Percentiles rank a stretch among this genome's conserved stretches.
phyloP scores from a whole-genome alignment of 2,329 filamentous ascomycete species.

The Cercospora brassicicola region DNA sequence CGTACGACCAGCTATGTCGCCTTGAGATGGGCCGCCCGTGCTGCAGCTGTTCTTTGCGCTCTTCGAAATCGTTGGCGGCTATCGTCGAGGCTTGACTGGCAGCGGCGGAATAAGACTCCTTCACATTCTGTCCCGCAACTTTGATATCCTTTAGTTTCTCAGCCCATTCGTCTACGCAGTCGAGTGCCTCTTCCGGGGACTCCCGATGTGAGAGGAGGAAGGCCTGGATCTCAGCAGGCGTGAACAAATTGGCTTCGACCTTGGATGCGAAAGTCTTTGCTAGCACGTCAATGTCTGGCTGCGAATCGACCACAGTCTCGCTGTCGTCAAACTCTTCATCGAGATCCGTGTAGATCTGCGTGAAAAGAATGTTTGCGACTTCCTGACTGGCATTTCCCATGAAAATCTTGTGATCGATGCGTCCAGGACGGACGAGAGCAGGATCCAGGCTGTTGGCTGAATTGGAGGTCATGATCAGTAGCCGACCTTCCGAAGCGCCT shows the following conservation, averaged over 20 bases:
- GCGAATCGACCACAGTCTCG: neutral
- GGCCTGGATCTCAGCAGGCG: conserved; percentile 53
- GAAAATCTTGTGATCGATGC: conserved; percentile 65
- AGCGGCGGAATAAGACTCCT: neutral
- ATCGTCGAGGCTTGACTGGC: conserved; percentile 6
- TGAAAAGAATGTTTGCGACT: conserved; percentile 44
- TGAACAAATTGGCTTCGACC: conserved; percentile 48
- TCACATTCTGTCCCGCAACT: conserved; percentile 23
- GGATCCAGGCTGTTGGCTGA: conserved; percentile 69
- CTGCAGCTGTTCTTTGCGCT: neutral
- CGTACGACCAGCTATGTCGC: conserved; percentile 1
- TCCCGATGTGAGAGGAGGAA: conserved; percentile 52
- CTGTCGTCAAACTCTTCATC: conserved; percentile 7
- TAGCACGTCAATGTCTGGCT: conserved; percentile 37
- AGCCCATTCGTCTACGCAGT: conserved; percentile 45
- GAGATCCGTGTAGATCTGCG: conserved; percentile 34
- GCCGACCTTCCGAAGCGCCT: conserved; percentile 70
- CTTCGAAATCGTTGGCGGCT: neutral
- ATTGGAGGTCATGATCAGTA: conserved; percentile 80
- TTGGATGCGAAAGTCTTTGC: conserved; percentile 46
- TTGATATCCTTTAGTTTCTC: conserved; percentile 25
- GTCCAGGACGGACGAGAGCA: conserved; percentile 69
- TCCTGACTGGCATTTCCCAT: conserved; percentile 52
- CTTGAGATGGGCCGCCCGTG: conserved; percentile 1
- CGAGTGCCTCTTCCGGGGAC: conserved; percentile 46